phyloP scores from a whole-genome alignment of 768 basidiomycete species.

The Stropharia rugosoannulata region DNA sequence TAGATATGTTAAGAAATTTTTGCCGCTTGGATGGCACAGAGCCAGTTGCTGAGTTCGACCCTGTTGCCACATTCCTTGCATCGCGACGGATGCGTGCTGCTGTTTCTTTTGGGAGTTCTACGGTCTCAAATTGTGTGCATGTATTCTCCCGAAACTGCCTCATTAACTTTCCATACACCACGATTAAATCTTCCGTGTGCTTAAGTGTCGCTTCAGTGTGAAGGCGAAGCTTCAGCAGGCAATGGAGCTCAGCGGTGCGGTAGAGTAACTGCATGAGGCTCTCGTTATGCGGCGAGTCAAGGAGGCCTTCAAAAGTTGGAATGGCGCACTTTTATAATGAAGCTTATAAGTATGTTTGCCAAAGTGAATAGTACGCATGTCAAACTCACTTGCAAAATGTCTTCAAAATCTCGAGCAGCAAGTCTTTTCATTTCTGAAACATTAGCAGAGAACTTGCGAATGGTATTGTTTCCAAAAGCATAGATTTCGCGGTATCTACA shows the following conservation, averaged over 20 bases:
- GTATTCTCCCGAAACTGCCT: not conserved
- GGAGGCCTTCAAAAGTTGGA: slow-evolving; percentile 35
- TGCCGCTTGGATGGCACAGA: no score
- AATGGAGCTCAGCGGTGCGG: slow-evolving; percentile 30
- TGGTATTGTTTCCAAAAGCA: slow-evolving; percentile 23
- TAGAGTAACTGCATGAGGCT: no score
- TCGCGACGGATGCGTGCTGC: no score
- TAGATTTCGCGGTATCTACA: slow-evolving; percentile 19
- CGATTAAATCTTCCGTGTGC: not conserved
- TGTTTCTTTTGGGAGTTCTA: no score
- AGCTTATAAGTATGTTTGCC: slow-evolving; percentile 9
- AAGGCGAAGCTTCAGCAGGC: slow-evolving; percentile 38
- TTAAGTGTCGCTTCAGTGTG: slow-evolving; percentile 33
- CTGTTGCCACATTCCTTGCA: no score
- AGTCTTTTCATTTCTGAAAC: no score
- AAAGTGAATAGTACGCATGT: not conserved
- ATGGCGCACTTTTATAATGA: slow-evolving; percentile 28
- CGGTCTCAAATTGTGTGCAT: no score
- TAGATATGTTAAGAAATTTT: no score
- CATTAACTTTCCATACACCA: no score
- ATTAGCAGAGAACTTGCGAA: slow-evolving; percentile 27
- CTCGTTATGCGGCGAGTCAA: no score
- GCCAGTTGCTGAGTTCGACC: no score
- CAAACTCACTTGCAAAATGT: slow-evolving; percentile 34
- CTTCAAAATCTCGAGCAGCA: slow-evolving; percentile 34